These are phyloP conservation scores for Kodamaea nitidulidarum DNA, from an alignment of 805 yeast species.

Conservation along the genomic window DNA sequence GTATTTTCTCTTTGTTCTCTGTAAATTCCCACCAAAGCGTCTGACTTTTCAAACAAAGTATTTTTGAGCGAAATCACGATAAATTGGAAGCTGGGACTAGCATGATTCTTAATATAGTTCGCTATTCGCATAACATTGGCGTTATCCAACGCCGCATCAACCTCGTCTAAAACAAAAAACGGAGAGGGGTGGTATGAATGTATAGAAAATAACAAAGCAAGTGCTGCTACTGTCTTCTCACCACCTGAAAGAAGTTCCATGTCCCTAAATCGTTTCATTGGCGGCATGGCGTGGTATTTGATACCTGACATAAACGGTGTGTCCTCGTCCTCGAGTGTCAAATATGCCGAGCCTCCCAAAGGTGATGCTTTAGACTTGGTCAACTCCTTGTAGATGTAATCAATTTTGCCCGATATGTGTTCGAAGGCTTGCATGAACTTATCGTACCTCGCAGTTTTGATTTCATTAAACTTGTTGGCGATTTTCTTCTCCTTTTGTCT, in stretches of 20 bases:
- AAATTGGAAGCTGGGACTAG: slow-evolving; percentile 79
- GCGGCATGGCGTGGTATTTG: slow-evolving; percentile 93
- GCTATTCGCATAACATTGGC: slow-evolving; percentile 85
- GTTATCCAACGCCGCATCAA: slow-evolving; percentile 96
- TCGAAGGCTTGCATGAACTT: slow-evolving; percentile 68
- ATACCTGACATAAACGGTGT: slow-evolving; percentile 84
- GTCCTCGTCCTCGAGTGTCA: slow-evolving; percentile 82
- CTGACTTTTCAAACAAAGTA: slow-evolving; percentile 81
- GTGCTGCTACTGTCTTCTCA: slow-evolving; percentile 93
- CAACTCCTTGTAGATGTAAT: slow-evolving; percentile 76
- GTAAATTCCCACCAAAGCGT: slow-evolving; percentile 89
- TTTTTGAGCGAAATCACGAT: slow-evolving; percentile 91
- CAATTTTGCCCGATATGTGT: slow-evolving; percentile 72
- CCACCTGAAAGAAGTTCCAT: slow-evolving; percentile 95
- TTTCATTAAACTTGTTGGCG: slow-evolving; percentile 51
- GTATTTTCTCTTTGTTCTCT: slow-evolving; percentile 72
- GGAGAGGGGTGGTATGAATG: slow-evolving; percentile 93
- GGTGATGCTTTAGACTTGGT: slow-evolving; percentile 70
- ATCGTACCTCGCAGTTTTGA: slow-evolving; percentile 57
- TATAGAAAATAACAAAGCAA: slow-evolving; percentile 85
- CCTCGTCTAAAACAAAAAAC: slow-evolving; percentile 91
- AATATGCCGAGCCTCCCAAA: slow-evolving; percentile 89
- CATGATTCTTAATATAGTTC: slow-evolving; percentile 70
- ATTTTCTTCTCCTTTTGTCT: slow-evolving; percentile 57
- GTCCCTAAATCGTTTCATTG: slow-evolving; percentile 86